Base-by-base conservation (phyloP, 2,329 filamentous ascomycete species). In the Penicillium sp. region DNA sequence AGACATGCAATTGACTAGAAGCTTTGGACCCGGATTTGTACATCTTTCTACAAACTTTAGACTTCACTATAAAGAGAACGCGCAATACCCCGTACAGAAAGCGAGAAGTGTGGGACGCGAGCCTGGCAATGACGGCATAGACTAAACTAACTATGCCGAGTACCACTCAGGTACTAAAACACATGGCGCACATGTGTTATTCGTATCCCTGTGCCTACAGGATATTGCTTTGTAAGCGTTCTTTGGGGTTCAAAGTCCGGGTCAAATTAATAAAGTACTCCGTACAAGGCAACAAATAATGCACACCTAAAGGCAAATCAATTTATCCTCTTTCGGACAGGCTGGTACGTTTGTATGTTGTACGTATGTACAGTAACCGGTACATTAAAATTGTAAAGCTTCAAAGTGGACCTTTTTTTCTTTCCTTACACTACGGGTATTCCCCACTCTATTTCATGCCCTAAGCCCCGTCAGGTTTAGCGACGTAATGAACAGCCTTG, bases 21-120 rank as follows among this genome's bases (percentile, higher is more conserved):
- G 16, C 1, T 18, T 38, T 29, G 22, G 11, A n/a, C 6, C 26
- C 8, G 32, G 8, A n/a, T 7, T 34, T 34, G 18, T 10, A 34
- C 11, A 34, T 26, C 14, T 42, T 44, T 39, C 38, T 40, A n/a
- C n/a, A 34, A 48, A 24, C 5, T n/a, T 42, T 24, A n/a, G 40
- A 49, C 31, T 53, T 20, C 34, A 48, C n/a, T 48, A 56, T 54
- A 54, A 22, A 57, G 62, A 62, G 58, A 65, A 66, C 56, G 55
- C 59, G 62, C 61, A 63, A 53, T 50, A 24, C 24, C 7, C 24
- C 24, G 24, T 24, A 55, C 50, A n/a, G 10, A 43, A 51, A 61
- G 58, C 38, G 24, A 38, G 57, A 67, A 67, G 64, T 65, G 66
- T 66, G 70, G 69, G 64, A 72, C 67, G 69, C 65, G 69, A 70